These are phyloP conservation scores for Rubia balearica DNA, from an alignment of 305 asterid species.

Conservation along the genomic window DNA sequence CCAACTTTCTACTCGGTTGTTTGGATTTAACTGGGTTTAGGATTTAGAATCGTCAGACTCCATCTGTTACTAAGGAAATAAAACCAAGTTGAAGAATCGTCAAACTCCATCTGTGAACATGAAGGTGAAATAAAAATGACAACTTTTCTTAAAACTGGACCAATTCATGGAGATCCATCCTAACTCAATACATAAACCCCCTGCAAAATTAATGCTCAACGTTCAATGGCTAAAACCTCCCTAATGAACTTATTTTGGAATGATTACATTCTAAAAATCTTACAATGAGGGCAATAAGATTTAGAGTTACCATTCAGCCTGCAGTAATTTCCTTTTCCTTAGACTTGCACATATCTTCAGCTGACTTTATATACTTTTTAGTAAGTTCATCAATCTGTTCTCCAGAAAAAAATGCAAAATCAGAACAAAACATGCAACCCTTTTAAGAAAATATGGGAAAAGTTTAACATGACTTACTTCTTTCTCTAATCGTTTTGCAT, in stretches of 20 bases:
- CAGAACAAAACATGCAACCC: constrained; percentile 13
- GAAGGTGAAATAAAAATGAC: too few relatives aligned
- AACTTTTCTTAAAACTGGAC: background rate
- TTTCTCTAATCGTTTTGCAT: constrained; percentile 79
- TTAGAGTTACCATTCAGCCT: constrained; percentile 31
- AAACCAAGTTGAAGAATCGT: background rate
- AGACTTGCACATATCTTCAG: constrained; percentile 92
- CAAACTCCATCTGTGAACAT: too few relatives aligned
- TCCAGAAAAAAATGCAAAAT: background rate
- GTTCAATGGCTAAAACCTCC: background rate
- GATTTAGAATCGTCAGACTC: background rate
- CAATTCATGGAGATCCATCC: background rate
- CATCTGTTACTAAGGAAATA: background rate
- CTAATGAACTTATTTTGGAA: background rate
- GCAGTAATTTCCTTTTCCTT: constrained; percentile 77
- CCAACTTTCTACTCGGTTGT: background rate
- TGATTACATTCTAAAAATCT: background rate
- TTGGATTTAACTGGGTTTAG: too few relatives aligned
- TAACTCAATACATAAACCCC: background rate
- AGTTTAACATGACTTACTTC: constrained; percentile 41
- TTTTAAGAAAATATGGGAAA: background rate
- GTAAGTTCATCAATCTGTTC: constrained; percentile 78
- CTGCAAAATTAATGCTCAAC: background rate
- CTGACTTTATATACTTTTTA: constrained; percentile 71
- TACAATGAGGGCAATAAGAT: background rate